Evolutionary conservation across 2,329 filamentous ascomycete genomes (phyloP).

Genomic region (Aspergillus eucalypticola): DNA sequence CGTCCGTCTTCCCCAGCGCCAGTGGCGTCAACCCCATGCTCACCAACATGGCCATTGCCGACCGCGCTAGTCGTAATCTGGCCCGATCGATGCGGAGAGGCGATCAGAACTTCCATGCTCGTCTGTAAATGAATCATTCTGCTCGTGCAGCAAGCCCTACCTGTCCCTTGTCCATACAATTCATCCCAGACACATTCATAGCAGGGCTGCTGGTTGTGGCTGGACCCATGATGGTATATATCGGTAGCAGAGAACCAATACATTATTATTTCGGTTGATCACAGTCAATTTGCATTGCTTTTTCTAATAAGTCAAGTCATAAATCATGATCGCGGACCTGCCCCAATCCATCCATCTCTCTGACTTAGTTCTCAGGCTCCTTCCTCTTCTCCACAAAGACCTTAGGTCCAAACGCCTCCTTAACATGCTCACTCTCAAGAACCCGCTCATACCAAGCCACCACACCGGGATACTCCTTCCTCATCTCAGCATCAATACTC

Average conservation of each 20-base stretch:
- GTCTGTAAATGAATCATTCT: constrained; percentile 19
- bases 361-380: background rate
- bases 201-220: background rate
- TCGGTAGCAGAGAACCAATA: background rate
- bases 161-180: background rate
- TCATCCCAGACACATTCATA: background rate
- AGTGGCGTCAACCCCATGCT: constrained; percentile 56
- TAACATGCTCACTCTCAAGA: constrained; percentile 23
- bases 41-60: constrained; percentile 53
- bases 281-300: background rate
- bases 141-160: too few species aligned
- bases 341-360: background rate
- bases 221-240: background rate
- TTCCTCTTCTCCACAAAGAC: background rate
- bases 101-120: constrained; percentile 23
- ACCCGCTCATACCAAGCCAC: constrained; percentile 28
- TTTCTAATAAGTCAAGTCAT: background rate
- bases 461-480: constrained; percentile 26
- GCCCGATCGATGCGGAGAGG: constrained; percentile 30
- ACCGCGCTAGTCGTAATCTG: constrained; percentile 47
- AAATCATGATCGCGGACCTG: background rate
- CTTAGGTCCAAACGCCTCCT: constrained; percentile 27
- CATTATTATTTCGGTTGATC: background rate
- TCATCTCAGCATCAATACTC: constrained; percentile 30
- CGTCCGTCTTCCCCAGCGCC: constrained; percentile 53